A percentile compares a stretch with the other conserved stretches of the same genome.
phyloP scores from a whole-genome alignment of 2,329 filamentous ascomycete species.

The Alternaria panax region DNA sequence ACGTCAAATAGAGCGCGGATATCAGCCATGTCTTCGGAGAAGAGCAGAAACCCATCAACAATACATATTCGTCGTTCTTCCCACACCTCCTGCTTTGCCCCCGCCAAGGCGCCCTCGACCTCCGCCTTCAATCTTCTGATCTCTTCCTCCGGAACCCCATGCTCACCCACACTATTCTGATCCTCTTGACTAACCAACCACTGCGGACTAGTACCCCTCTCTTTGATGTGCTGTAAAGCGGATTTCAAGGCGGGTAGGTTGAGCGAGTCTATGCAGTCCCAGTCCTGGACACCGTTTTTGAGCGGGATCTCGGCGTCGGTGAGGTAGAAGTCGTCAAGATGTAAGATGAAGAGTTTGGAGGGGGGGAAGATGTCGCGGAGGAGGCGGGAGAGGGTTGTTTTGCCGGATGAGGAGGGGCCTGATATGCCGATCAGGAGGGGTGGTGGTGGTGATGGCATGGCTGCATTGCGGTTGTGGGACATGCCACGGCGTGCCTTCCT shows the following conservation, averaged over 20 bases:
- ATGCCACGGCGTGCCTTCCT: background rate
- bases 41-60: constrained; percentile 89
- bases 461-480: too few species aligned
- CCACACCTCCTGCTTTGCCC: constrained; percentile 36
- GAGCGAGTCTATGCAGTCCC: constrained; percentile 87
- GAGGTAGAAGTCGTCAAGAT: constrained; percentile 96
- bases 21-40: constrained; percentile 62
- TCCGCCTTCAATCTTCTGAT: constrained; percentile 49
- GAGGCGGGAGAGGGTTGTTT: constrained; percentile 89
- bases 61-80: constrained; percentile 60
- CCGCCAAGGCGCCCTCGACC: too few species aligned
- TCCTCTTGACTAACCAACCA: constrained; percentile 64
- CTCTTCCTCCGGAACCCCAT: constrained; percentile 37
- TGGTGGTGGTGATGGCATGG: too few species aligned
- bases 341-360: constrained; percentile 74
- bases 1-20: constrained; percentile 72
- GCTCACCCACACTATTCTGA: constrained; percentile 60
- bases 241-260: constrained; percentile 72
- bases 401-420: constrained; percentile 90
- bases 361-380: constrained; percentile 79
- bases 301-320: constrained; percentile 72
- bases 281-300: constrained; percentile 72
- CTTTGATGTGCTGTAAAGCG: constrained; percentile 73
- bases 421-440: constrained; percentile 78
- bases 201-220: constrained; percentile 67